These are phyloP conservation scores for Fusarium tupiense DNA, from an alignment of 2,329 filamentous ascomycete genomes.

Conservation along the genomic window DNA sequence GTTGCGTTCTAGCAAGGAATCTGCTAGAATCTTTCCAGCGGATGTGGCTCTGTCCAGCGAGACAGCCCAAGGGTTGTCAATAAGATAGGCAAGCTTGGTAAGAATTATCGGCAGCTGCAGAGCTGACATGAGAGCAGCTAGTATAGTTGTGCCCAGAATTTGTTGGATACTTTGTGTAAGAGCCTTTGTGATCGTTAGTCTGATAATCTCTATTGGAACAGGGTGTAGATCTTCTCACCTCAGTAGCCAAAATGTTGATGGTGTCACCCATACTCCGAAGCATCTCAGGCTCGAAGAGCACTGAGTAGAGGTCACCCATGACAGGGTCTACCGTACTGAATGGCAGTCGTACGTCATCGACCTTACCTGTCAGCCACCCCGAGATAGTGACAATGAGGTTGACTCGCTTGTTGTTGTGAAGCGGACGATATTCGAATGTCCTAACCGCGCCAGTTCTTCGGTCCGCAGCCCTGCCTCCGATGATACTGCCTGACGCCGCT, in stretches of 20 bases:
- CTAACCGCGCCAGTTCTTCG: conserved; percentile 90
- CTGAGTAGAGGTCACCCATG: conserved; percentile 98
- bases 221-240: conserved; percentile 67
- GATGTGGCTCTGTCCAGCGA: conserved; percentile 89
- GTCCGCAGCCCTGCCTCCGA: conserved; percentile 86
- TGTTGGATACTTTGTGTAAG: conserved; percentile 96
- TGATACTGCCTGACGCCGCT: conserved; percentile 85
- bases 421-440: conserved; percentile 94
- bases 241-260: conserved; percentile 96
- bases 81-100: conserved; percentile 93
- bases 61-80: conserved; percentile 99
- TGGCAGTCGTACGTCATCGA: conserved; percentile 94
- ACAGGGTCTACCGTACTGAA: conserved; percentile 96
- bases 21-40: conserved; percentile 90
- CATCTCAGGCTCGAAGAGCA: conserved; percentile 99
- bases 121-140: conserved; percentile 90
- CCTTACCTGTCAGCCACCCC: conserved; percentile 98
- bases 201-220: not conserved
- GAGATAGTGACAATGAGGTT: conserved; percentile 96
- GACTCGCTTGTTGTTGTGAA: conserved; percentile 98
- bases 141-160: conserved; percentile 88
- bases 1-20: conserved; percentile 91
- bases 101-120: conserved; percentile 91
- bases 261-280: conserved; percentile 97
- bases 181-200: conserved; percentile 63